Conservation (phyloP, 1,284 basidiomycete genomes). For the Leccinum insolens region DNA sequence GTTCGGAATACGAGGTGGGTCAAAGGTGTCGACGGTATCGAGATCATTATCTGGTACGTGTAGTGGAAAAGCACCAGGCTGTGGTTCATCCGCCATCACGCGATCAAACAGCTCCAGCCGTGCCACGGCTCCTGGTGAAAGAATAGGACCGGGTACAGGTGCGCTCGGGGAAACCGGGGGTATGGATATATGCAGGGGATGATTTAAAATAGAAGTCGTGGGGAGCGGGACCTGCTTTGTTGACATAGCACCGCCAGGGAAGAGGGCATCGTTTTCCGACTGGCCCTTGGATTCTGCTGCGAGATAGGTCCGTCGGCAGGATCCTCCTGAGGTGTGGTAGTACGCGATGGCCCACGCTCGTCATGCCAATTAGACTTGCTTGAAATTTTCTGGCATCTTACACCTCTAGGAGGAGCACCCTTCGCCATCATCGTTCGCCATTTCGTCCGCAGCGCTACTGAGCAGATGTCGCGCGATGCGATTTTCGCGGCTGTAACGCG, state of each 20-base stretch:
- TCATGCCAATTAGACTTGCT: no score
- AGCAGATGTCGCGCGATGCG: no score
- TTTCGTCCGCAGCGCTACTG: no score
- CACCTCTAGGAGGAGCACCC: no score
- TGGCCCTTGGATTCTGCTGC: no score
- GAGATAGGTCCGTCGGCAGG: no score
- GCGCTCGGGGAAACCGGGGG: not conserved
- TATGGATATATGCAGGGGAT: conserved; percentile 5
- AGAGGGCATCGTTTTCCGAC: no score
- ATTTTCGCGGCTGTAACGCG: no score
- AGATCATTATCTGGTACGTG: conserved; percentile 2
- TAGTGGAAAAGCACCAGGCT: not conserved
- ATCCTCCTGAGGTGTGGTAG: no score
- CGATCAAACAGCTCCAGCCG: conserved; percentile 33
- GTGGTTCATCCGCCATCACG: conserved; percentile 12
- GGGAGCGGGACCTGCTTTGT: not conserved
- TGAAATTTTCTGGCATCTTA: no score
- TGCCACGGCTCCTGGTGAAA: conserved; percentile 32
- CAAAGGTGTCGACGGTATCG: not conserved
- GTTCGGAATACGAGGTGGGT: conserved; percentile 9
- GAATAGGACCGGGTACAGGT: conserved; percentile 8
- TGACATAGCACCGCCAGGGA: not conserved
- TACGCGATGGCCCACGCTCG: no score
- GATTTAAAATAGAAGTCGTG: not conserved
- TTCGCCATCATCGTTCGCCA: no score